Percentiles rank a stretch among this genome's conserved stretches.
phyloP scores from a whole-genome alignment of 1,284 basidiomycete genomes.

The Clitocybe nebularis region DNA sequence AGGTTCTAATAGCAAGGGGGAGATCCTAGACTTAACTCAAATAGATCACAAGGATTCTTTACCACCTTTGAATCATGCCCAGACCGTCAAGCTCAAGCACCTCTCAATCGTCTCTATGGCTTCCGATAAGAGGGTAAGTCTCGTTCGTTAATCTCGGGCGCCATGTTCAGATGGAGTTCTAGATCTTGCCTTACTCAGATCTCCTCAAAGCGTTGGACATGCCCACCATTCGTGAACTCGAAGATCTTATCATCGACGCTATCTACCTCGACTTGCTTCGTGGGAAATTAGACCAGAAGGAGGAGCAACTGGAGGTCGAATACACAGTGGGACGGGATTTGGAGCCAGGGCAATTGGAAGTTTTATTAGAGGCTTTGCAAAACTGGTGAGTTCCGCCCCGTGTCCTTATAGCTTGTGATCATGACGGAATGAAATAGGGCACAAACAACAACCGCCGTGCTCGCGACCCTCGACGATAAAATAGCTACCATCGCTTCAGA shows the following conservation, averaged over 20 bases:
- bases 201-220: constrained; percentile 69
- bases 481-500: constrained; percentile 42
- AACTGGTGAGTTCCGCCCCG: constrained; percentile 58
- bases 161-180: not conserved
- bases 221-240: constrained; percentile 77
- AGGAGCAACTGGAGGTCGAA: constrained; percentile 83
- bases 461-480: constrained; percentile 47
- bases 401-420: constrained; percentile 23
- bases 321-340: constrained; percentile 90
- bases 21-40: constrained; percentile 10
- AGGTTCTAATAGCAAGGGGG: constrained; percentile 14
- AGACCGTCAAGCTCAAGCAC: constrained; percentile 86
- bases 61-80: constrained; percentile 68
- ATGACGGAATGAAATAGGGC: constrained; percentile 50
- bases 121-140: constrained; percentile 64
- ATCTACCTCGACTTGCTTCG: constrained; percentile 88
- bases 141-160: constrained; percentile 2
- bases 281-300: constrained; percentile 90
- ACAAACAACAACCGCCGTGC: constrained; percentile 57
- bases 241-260: constrained; percentile 93
- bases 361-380: constrained; percentile 57
- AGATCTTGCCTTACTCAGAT: constrained; percentile 74
- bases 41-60: constrained; percentile 63
- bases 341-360: constrained; percentile 59
- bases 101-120: constrained; percentile 86